A percentile compares a stretch with the other conserved stretches of the same genome.
Evolutionary conservation across 768 basidiomycete genomes (phyloP).

Genomic region (Pulveroboletus sp.): DNA sequence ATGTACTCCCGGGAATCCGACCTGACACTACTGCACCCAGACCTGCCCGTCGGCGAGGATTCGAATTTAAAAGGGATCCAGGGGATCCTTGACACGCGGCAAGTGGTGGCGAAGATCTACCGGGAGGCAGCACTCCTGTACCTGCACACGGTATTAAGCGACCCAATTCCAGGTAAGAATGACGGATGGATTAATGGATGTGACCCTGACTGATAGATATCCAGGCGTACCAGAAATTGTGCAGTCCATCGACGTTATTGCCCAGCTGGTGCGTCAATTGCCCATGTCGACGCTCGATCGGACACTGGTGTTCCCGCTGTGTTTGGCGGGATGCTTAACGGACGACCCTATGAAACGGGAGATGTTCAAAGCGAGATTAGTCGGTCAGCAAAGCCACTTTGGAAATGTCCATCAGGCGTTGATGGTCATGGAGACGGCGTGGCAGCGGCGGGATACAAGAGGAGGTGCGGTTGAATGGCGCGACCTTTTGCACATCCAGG

Average conservation of each 20-base stretch:
- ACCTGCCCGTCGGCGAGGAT: slow-evolving; percentile 26
- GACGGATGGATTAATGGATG: background rate
- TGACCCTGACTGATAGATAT: slow-evolving; percentile 4
- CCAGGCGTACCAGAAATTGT: slow-evolving; percentile 72
- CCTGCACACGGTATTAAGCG: slow-evolving; percentile 69
- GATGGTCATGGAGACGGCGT: slow-evolving; percentile 64
- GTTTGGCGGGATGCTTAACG: slow-evolving; percentile 71
- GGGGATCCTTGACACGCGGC: slow-evolving; percentile 45
- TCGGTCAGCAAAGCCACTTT: slow-evolving; percentile 51
- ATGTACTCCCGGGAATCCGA: slow-evolving; percentile 29
- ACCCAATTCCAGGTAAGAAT: slow-evolving; percentile 62
- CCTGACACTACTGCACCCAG: slow-evolving; percentile 42
- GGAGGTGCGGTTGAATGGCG: slow-evolving; percentile 58
- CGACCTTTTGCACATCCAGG: slow-evolving; percentile 42
- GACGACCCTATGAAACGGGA: slow-evolving; percentile 59
- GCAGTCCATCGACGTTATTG: slow-evolving; percentile 51
- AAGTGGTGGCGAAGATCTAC: slow-evolving; percentile 54
- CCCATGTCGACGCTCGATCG: slow-evolving; percentile 62
- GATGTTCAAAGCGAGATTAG: slow-evolving; percentile 56
- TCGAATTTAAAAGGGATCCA: slow-evolving; percentile 24
- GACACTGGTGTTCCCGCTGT: slow-evolving; percentile 68
- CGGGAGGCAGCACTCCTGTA: slow-evolving; percentile 65
- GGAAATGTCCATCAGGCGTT: slow-evolving; percentile 60
- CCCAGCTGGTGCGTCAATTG: slow-evolving; percentile 52
- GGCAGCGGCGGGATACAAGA: slow-evolving; percentile 62